Percentiles rank a stretch among this genome's conserved stretches.
Conservation (phyloP, 169 alveolate species). For the Plasmodium billcollinsi region DNA sequence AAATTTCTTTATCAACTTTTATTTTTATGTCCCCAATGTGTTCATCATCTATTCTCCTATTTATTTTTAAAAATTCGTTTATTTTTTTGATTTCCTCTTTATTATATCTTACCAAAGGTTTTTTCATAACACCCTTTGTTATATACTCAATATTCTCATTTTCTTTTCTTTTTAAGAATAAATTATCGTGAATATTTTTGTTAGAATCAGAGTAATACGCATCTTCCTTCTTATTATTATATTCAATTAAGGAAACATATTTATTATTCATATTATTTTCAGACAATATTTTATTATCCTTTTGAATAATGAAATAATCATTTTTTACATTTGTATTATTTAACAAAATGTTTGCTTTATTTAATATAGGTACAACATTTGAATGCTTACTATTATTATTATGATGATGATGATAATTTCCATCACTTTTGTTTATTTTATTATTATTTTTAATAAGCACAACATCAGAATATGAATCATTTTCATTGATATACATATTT, state of each 20-base stretch:
- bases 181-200: conserved; percentile 3
- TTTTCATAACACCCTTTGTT: not conserved
- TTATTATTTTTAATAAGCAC: not conserved
- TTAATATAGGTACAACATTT: conserved; percentile 2
- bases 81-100: not conserved
- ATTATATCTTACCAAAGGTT: not conserved
- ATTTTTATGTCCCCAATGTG: no score
- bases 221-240: conserved; percentile 5
- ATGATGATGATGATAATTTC: not conserved
- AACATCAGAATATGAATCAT: conserved; percentile 1
- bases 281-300: not conserved
- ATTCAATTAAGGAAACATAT: not conserved
- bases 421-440: conserved; percentile 10
- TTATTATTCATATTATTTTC: not conserved
- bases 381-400: not conserved
- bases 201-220: conserved; percentile 25
- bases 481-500: not conserved
- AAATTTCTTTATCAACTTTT: no score
- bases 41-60: no score
- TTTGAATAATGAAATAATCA: not conserved
- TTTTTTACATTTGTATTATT: conserved; percentile 14
- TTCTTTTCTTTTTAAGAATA: not conserved
- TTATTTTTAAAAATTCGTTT: no score
- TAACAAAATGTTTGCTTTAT: conserved; percentile 13
- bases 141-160: not conserved